Base-by-base conservation (phyloP, 1,284 basidiomycete species). In the Austroboletus olivaceoglutinosus region DNA sequence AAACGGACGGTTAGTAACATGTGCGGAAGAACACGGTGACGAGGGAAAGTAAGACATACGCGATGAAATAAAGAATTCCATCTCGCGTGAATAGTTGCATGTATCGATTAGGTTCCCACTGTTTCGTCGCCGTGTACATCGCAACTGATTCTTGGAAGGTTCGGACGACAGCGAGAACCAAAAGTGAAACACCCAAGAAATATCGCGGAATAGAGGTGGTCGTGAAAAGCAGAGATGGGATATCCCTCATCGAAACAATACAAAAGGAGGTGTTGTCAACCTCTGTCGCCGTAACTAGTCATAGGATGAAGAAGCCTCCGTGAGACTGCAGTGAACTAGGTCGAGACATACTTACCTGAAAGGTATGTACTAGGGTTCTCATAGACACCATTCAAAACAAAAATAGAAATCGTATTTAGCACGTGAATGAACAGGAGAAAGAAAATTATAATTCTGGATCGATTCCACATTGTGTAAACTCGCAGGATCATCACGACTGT, bases 401-500 rank as follows among this genome's bases (percentile, higher is more conserved):
- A 10, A 13, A 10, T 21, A 29, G 12, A 8, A 2, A 33, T 33
- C 7, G 33, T 12, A 13, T 39, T 19, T 16, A 5, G 7, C 29
- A 37, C 19, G 22, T n/a, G 37, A 13, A 50, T 15, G 13, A 39
- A 27, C 7, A 52, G 12, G n/a, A 52, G 41, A 6, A 19, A 3
- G 9, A 2, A 25, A 16, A 52, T 23, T 2, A 45, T 41, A 13
- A 3, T 8, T 19, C 19, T 43, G 7, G 50, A 49, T 19, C 11
- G 34, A 7, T 19, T 36, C 34, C 34, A 36, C 10, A 36, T 36
- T 36, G 34, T n/a, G 10, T 48, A 40, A 0, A 51, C 30, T 15
- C 47, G 30, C 18, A 51, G 7, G 23, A 50, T 29, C 50, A 51
- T 51, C 18, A 51, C 22, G 18, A 43, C 50, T 51, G 18, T 5